Base-by-base conservation (phyloP, 2,329 filamentous ascomycete species). In the Diaporthe sp. region DNA sequence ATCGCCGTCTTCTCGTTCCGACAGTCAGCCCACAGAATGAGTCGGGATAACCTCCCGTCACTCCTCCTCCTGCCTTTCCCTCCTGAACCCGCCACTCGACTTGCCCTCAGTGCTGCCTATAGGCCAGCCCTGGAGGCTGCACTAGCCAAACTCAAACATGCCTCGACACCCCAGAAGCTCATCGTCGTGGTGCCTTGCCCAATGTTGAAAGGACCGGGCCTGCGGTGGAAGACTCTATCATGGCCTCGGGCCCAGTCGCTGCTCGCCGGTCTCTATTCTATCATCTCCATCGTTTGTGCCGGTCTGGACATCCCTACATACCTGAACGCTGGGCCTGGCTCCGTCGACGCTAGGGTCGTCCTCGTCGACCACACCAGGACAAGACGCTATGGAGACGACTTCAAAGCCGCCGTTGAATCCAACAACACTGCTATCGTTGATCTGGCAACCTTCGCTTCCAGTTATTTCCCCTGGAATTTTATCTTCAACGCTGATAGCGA, bases 311-410 rank as follows among this genome's bases (percentile, higher is more conserved):
- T 85, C 85, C 92, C 82, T 84, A 94, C 83, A 81, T 94, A 83
- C 86, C 90, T 85, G 9, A 83, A 84, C 55, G 86, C 85, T 19
- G 90, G 91, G 47, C 88, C 91, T 0, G 91, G 92, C 60, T 93
- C 94, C 33, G 89, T 98, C 22, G 95, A 98, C 83, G 88, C 91
- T 1, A 91, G 95, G 6, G 85, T 98, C 22, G 80, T 98, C 38
- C 87, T 97, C 42, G 84, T 98, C 52, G 91, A 95, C 76, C 90
- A 93, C 81, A 84, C 86, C 72, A 81, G 78, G 17, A 80, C 79
- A 2, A 80, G 80, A 35, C 78, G 79, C 10, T 83, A 83, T 33
- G 74, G 79, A 1, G 75, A 77, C 1, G 83, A 85, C 47, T 80
- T 79, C 30, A 81, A 82, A 4, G 82, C 84, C 0, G 81, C 79